Evolutionary conservation across 352 stramenopile genomes (phyloP), one percentile per base, ranked within the genome.

Genomic region (Phytopythium litorale): DNA sequence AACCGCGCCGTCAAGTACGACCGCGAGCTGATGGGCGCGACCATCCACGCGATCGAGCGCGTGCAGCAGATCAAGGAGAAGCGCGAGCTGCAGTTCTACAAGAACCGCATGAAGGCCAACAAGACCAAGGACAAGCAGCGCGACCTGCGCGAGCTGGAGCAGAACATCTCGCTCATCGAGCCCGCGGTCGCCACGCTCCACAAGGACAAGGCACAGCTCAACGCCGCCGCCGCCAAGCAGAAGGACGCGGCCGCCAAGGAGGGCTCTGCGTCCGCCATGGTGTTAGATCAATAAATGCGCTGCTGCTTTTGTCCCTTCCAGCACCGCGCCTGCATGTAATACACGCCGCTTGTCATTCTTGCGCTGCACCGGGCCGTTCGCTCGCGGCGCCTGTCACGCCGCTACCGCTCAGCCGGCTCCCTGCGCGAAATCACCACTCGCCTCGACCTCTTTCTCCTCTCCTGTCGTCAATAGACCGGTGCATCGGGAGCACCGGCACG

Each of bases 1-100:
- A 98, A 99, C 79, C 88, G 97, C 58, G 97, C 97, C 21, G 93
- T 99, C 63, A 99, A 99, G 76, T 99, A 99, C 81, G 97, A 99
- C 83, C 89, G 97, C 60, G 91, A 99, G 72, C 86, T 99, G 25
- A 99, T 99, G 92, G 94, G 93, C 59, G 97, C 98, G 68, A 99
- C 98, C 38, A 94, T 99, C 49, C 84, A 98, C 75, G 97, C 97
- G 52, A 99, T 99, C 78, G 94, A 99, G 75, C 90, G 96, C 56
- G 96, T 99, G 58, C 81, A 97, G 63, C 85, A 98, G 71, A 99
- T 99, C 75, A 97, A 99, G 86, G 86, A 97, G 69, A 93, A 96
- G 66, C 80, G 98, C 65, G 97, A 99, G 84, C 79, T 91, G 61
- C 84, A 89, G 46, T 99, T 99, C 91, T 98, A 98, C 88, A 97